Conservation (phyloP, 192 early-diverging fungal species). For the Entophlyctis luteolus region DNA sequence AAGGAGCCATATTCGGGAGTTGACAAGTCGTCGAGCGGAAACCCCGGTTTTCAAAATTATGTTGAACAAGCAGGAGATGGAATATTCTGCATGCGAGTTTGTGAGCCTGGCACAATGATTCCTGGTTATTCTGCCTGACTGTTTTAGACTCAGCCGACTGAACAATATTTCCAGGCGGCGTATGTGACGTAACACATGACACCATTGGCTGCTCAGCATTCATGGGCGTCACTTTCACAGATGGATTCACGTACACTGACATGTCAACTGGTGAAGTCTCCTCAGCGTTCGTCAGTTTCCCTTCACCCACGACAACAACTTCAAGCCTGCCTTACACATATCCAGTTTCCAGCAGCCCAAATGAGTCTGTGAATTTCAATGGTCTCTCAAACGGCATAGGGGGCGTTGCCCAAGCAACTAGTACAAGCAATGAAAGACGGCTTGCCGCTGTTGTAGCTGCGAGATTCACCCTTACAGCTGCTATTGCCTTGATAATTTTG, state of each 20-base stretch:
- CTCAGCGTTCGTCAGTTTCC: neutral
- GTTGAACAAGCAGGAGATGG: conserved; percentile 33
- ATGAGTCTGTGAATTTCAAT: too few relatives aligned
- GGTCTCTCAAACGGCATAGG: too few relatives aligned
- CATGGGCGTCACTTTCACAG: neutral
- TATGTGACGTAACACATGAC: conserved; percentile 10
- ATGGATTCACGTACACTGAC: neutral
- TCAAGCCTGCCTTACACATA: too few relatives aligned
- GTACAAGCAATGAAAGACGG: too few relatives aligned
- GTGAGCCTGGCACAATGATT: conserved; percentile 27
- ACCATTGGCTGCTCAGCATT: neutral
- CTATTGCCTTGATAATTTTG: too few relatives aligned
- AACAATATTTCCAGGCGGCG: neutral
- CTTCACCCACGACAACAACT: conserved; percentile 3
- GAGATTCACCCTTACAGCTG: too few relatives aligned
- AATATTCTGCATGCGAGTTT: conserved; percentile 32
- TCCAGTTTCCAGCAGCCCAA: too few relatives aligned
- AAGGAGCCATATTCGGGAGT: conserved; percentile 40
- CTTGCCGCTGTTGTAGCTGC: too few relatives aligned
- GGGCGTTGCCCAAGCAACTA: too few relatives aligned
- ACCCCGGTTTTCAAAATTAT: conserved; percentile 21
- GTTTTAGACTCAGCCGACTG: too few relatives aligned
- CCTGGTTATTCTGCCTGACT: too few relatives aligned
- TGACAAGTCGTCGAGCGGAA: conserved; percentile 6
- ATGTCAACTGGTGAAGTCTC: neutral